These are phyloP conservation scores for Hypericum perforatum DNA, from an alignment of 345 rosid genomes.

Conservation along the genomic window DNA sequence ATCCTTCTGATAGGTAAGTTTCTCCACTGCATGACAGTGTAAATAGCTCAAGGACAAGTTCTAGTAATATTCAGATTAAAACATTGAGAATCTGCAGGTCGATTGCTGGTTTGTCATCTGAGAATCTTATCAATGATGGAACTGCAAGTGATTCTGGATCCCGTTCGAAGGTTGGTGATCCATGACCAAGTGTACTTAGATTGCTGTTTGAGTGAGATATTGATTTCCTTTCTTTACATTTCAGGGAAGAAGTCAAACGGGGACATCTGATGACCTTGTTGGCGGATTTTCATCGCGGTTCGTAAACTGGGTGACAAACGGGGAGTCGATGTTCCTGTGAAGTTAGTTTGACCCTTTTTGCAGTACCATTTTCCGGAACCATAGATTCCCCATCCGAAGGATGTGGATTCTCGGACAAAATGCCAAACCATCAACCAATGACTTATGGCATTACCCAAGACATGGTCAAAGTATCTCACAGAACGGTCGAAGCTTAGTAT, in stretches of 20 bases:
- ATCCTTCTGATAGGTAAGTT: conserved; percentile 51
- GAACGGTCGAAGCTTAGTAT: too few species aligned
- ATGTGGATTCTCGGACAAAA: conserved; percentile 22
- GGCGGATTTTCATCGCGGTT: conserved; percentile 41
- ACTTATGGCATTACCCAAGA: too few species aligned
- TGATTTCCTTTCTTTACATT: too few species aligned
- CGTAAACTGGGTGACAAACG: conserved; percentile 56
- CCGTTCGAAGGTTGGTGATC: conserved; percentile 36
- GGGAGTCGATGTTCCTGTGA: conserved; percentile 32
- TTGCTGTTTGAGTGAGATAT: not conserved
- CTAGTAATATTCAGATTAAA: too few species aligned
- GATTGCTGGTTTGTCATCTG: conserved; percentile 40
- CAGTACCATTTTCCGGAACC: conserved; percentile 5
- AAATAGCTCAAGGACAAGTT: too few species aligned
- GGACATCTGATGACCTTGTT: conserved; percentile 8
- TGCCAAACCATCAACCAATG: too few species aligned
- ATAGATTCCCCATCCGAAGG: conserved; percentile 46
- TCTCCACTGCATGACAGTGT: not conserved
- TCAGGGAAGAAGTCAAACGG: conserved; percentile 36
- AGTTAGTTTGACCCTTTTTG: conserved; percentile 8
- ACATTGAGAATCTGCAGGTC: conserved; percentile 39
- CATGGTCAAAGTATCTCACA: too few species aligned
- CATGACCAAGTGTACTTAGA: too few species aligned
- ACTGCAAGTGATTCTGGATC: conserved; percentile 39
- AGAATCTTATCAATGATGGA: conserved; percentile 35